These are phyloP conservation scores for Gymnopilus junonius DNA, from an alignment of 768 basidiomycete genomes.

Conservation along the genomic window DNA sequence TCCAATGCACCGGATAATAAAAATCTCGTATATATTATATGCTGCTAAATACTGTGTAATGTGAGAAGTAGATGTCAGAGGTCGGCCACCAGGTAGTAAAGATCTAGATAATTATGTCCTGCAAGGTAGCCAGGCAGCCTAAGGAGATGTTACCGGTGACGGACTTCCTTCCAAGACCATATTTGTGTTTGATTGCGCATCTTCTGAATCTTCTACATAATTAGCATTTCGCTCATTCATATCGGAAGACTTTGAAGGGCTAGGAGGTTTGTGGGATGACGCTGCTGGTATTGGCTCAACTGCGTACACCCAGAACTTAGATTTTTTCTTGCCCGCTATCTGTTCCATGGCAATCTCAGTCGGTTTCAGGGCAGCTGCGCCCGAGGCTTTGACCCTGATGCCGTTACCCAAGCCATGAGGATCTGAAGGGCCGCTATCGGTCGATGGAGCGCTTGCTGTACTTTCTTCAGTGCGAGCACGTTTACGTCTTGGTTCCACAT, in stretches of 20 bases:
- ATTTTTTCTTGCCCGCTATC: constrained; percentile 80
- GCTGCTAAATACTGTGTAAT: constrained; percentile 21
- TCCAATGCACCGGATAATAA: too few species aligned
- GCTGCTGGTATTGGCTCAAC: constrained; percentile 66
- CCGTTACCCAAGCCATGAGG: constrained; percentile 38
- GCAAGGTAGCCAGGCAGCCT: background rate
- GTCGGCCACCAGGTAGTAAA: background rate
- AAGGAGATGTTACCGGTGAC: constrained; percentile 44
- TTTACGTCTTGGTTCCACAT: constrained; percentile 57
- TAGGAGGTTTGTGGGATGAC: constrained; percentile 17
- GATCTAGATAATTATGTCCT: background rate
- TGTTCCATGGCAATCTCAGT: constrained; percentile 77
- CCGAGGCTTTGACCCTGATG: constrained; percentile 53
- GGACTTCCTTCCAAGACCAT: constrained; percentile 44
- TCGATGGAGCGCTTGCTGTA: constrained; percentile 58
- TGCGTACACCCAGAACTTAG: constrained; percentile 89
- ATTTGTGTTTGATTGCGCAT: background rate
- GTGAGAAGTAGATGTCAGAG: constrained; percentile 17
- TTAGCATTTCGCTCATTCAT: constrained; percentile 9
- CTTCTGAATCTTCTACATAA: constrained; percentile 4
- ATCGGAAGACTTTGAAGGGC: constrained; percentile 13
- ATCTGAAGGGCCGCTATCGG: constrained; percentile 39
- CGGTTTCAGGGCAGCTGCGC: constrained; percentile 71
- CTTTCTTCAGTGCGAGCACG: constrained; percentile 83
- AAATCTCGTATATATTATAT: constrained; percentile 18